Conservation (phyloP, 2,329 filamentous ascomycete genomes). For the Xylaria sp. region DNA sequence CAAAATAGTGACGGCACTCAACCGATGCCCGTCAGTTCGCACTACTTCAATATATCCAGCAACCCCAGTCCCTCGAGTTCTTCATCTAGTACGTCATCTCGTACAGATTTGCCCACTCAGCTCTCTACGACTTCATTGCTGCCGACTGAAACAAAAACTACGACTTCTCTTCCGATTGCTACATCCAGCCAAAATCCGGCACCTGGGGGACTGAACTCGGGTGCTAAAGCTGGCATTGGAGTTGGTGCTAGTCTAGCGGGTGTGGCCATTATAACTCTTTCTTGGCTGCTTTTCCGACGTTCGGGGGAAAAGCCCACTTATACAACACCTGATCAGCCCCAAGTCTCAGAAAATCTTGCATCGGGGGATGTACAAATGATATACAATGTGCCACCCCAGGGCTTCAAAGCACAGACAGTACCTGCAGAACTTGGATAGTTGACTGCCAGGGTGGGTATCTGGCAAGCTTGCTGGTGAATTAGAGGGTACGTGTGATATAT, state of each 20-base stretch:
- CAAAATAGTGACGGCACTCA: not conserved
- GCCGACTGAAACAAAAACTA: constrained; percentile 3
- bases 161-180: not conserved
- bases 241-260: constrained; percentile 23
- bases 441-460: not conserved
- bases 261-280: constrained; percentile 16
- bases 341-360: not conserved
- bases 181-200: not conserved
- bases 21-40: constrained; percentile 20
- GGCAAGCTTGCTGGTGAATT: not conserved
- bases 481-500: not conserved
- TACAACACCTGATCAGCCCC: not conserved
- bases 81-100: constrained; percentile 11
- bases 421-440: not conserved
- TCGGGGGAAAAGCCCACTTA: constrained; percentile 6
- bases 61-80: not conserved
- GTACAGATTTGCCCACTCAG: not conserved
- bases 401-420: not conserved
- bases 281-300: constrained; percentile 22
- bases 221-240: constrained; percentile 36
- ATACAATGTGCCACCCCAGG: not conserved
- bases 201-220: constrained; percentile 19
- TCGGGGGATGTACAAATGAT: too few relatives aligned
- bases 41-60: constrained; percentile 37
- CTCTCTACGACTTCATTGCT: not conserved